Evolutionary conservation across 179 eudicot genomes (phyloP).

Genomic region (Heliamphora pulchella): DNA sequence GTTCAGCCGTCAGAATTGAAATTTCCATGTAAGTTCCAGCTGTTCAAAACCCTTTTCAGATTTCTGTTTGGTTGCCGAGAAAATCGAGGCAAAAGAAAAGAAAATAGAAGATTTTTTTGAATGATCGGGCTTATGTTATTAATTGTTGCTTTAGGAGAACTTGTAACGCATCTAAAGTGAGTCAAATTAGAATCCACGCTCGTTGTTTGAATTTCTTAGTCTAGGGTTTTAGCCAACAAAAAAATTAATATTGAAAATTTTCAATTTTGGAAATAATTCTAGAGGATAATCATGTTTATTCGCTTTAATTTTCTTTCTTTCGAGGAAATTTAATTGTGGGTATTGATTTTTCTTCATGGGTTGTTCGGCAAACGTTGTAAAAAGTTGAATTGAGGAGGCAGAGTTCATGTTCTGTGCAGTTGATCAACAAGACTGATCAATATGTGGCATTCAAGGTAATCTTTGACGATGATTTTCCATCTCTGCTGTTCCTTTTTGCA

Average conservation of each 20-base stretch:
- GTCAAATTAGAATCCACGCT: neutral
- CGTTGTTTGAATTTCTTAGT: neutral
- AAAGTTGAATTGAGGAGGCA: constrained; percentile 80
- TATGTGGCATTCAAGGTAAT: constrained; percentile 73
- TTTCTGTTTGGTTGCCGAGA: constrained; percentile 10
- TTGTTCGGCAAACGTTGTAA: constrained; percentile 17
- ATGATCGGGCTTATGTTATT: neutral
- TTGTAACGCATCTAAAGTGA: neutral
- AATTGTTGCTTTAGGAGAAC: neutral
- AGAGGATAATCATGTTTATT: neutral
- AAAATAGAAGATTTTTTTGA: neutral
- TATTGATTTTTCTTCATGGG: constrained; percentile 17
- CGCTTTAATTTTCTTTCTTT: constrained; percentile 4
- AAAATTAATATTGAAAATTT: neutral
- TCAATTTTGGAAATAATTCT: neutral
- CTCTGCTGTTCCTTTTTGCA: constrained; percentile 15
- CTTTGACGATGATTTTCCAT: neutral
- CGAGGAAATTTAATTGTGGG: constrained; percentile 10
- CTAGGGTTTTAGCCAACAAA: neutral
- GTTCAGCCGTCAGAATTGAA: constrained; percentile 75
- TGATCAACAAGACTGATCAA: constrained; percentile 61
- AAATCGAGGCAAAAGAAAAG: neutral
- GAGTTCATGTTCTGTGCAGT: constrained; percentile 64
- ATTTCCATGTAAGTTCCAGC: constrained; percentile 50
- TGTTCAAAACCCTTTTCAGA: constrained; percentile 12